Evolutionary conservation across 306 rosid species (phyloP).

Genomic region (Pterocarpus santalinus): DNA sequence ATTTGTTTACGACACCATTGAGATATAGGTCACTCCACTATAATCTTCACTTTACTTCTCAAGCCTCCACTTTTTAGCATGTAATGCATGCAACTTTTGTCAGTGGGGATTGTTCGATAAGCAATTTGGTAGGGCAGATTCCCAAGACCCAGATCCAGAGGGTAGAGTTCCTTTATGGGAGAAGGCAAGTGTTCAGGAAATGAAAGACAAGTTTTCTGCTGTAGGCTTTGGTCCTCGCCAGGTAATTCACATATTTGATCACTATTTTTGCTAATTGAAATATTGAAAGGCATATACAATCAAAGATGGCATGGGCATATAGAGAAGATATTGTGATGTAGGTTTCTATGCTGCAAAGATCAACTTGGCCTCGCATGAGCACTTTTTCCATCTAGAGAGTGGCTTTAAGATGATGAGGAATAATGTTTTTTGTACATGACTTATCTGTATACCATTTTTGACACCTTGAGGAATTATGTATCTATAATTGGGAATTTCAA

Average conservation of each 20-base stretch:
- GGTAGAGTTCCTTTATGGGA: conserved; percentile 92
- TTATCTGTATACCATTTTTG: neutral
- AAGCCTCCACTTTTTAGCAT: conserved; percentile 3
- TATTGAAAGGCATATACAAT: conserved; percentile 20
- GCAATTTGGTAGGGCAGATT: conserved; percentile 86
- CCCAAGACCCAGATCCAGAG: conserved; percentile 93
- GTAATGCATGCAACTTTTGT: conserved; percentile 29
- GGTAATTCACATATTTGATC: conserved; percentile 56
- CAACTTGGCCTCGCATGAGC: conserved; percentile 19
- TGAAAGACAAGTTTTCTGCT: conserved; percentile 89
- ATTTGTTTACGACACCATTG: neutral
- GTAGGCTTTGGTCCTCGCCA: conserved; percentile 96
- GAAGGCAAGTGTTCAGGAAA: conserved; percentile 84
- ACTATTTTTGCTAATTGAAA: conserved; percentile 31
- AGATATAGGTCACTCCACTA: neutral
- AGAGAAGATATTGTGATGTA: conserved; percentile 17
- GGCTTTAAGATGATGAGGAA: conserved; percentile 5
- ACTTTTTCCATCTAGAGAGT: neutral
- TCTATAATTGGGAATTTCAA: no score
- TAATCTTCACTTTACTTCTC: conserved; percentile 4
- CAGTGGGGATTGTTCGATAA: conserved; percentile 94
- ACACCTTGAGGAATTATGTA: no score
- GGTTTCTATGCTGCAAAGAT: conserved; percentile 11
- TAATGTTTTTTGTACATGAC: neutral
- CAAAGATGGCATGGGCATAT: neutral